Evolutionary conservation across 1,284 basidiomycete genomes (phyloP), one percentile per base, ranked within the genome.

Genomic region (Tylopilus orsonianus): DNA sequence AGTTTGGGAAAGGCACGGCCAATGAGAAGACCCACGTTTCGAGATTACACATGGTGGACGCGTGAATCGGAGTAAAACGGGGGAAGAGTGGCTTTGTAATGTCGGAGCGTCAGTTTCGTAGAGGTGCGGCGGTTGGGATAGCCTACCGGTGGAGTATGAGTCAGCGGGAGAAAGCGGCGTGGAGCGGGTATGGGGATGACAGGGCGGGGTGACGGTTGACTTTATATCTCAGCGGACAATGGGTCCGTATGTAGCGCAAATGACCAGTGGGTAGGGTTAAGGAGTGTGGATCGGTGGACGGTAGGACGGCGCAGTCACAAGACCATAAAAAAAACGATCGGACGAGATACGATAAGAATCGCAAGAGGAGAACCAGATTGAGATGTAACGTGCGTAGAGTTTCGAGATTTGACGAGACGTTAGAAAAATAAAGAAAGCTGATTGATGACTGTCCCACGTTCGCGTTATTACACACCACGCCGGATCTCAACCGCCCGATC

Each of bases 21-120:
- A 56, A 48, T 48, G 40, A 51, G 49, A 35, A 42, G 40, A 77
- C 82, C 48, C 55, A 87, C 87, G 85, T 87, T 63, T 81, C 77
- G 54, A 85, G 78, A 61, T 81, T 79, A 72, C 86, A 89, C 86
- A 89, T 88, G 59, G 56, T 49, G 53, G 46, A 46, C 48, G 54
- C 33, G 37, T 38, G 27, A 52, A 56, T 48, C 43, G 54, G 48
- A 50, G 48, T 46, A 47, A 45, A 45, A 47, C 46, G 55, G 50
- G 44, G 47, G 49, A 56, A 50, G 50, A 54, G 52, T 48, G 50
- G 52, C 54, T 59, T n/a, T 58, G 49, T n/a, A 43, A 38, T 46
- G 53, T 48, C 16, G 50, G 48, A 52, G 47, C 23, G 48, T 61
- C 37, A 54, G 52, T 36, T 53, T 55, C 19, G 40, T 32, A 20